Conservation (phyloP, 805 yeast species). For the Spathaspora passalidarum region DNA sequence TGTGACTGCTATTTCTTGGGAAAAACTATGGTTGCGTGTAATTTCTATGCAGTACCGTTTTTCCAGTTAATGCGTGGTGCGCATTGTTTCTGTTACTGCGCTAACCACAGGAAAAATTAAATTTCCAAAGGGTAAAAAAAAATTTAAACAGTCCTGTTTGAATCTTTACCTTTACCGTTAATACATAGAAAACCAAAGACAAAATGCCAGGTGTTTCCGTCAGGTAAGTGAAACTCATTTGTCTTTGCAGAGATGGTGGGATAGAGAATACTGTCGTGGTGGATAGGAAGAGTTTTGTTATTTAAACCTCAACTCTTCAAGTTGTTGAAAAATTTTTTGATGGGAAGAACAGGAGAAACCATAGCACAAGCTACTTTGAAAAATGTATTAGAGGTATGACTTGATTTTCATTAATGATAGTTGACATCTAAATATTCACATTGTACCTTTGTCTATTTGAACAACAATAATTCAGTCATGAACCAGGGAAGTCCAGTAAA, state of each 20-base stretch:
- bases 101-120: background rate
- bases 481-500: background rate
- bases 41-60: conserved; percentile 1
- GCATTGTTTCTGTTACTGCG: background rate
- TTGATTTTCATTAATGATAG: background rate
- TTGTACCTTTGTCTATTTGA: background rate
- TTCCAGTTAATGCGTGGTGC: background rate
- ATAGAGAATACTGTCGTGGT: conserved; percentile 19
- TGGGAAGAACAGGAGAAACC: background rate
- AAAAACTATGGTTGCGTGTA: background rate
- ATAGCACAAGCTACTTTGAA: background rate
- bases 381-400: conserved; percentile 2
- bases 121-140: conserved; percentile 1
- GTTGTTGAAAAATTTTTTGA: background rate
- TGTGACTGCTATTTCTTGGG: conserved; percentile 25
- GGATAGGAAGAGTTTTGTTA: conserved; percentile 19
- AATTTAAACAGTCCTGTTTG: background rate
- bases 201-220: conserved; percentile 98
- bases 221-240: conserved; percentile 63
- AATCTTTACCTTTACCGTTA: conserved; percentile 10
- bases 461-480: too few relatives aligned
- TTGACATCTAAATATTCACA: background rate
- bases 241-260: conserved; percentile 2
- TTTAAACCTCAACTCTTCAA: background rate
- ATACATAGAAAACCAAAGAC: conserved; percentile 23